Evolutionary conservation across 345 rosid genomes (phyloP).

Genomic region (Heritiera littoralis): DNA sequence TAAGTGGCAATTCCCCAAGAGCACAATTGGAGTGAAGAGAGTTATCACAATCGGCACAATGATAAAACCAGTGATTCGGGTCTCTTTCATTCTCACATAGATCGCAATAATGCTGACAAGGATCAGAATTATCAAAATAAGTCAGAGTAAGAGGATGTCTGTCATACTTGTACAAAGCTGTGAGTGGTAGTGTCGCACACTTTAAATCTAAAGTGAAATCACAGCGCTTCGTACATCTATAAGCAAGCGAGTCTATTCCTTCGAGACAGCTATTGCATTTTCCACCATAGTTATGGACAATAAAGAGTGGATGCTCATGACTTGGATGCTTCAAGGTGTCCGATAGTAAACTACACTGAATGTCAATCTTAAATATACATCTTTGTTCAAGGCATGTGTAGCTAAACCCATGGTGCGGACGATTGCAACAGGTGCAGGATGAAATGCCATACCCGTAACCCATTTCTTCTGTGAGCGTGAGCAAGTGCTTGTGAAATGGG

Average conservation of each 20-base stretch:
- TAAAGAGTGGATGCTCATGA: slow-evolving; percentile 15
- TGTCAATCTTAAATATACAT: background rate
- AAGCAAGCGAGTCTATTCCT: background rate
- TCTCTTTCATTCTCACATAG: slow-evolving; percentile 19
- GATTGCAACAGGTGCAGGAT: no score
- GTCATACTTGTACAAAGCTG: slow-evolving; percentile 17
- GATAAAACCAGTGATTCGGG: slow-evolving; percentile 19
- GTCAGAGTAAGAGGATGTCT: slow-evolving; percentile 15
- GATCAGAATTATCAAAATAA: slow-evolving; percentile 10
- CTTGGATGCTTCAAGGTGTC: slow-evolving; percentile 16
- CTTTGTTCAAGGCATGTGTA: no score
- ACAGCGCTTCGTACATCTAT: slow-evolving; percentile 13
- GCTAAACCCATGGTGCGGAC: background rate
- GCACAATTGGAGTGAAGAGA: background rate
- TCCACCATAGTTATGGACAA: background rate
- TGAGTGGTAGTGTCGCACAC: background rate
- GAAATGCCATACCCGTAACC: no score
- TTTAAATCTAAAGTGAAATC: background rate
- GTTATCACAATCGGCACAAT: background rate
- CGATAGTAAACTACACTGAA: background rate
- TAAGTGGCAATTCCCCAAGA: background rate
- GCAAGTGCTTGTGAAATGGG: slow-evolving; percentile 10
- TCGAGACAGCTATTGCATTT: background rate
- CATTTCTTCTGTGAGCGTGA: background rate
- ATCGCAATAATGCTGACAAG: slow-evolving; percentile 17